Evolutionary conservation across 2,329 filamentous ascomycete species (phyloP).

Genomic region (Alternaria angustiovoidea): DNA sequence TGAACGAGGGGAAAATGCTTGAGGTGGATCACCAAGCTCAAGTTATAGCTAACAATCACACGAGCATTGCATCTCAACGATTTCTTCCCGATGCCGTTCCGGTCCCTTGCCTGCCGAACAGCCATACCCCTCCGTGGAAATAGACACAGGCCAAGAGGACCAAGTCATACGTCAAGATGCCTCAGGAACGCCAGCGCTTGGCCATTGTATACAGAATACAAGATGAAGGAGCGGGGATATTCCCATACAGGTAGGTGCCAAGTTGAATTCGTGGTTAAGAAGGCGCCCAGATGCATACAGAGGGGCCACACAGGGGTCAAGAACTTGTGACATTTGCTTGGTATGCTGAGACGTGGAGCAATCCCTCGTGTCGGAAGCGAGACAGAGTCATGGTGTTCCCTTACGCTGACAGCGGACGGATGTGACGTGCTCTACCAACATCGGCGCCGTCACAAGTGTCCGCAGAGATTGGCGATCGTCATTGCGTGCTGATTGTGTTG

Average conservation of each 20-base stretch:
- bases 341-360: slow-evolving; percentile 11
- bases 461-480: not conserved
- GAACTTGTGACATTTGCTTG: slow-evolving; percentile 35
- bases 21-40: slow-evolving; percentile 14
- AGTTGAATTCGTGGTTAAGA: slow-evolving; percentile 6
- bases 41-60: slow-evolving; percentile 19
- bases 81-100: not conserved
- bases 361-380: not conserved
- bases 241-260: slow-evolving; percentile 18
- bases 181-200: slow-evolving; percentile 20
- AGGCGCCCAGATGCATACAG: slow-evolving; percentile 20
- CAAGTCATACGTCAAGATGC: slow-evolving; percentile 38
- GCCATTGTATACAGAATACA: slow-evolving; percentile 15
- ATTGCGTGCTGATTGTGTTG: not conserved
- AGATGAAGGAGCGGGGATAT: slow-evolving; percentile 14
- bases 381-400: not conserved
- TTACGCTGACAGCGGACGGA: not conserved
- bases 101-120: not conserved
- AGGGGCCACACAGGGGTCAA: slow-evolving; percentile 24
- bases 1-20: not conserved
- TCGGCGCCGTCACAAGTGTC: not conserved
- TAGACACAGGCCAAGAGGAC: slow-evolving; percentile 33
- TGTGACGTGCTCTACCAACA: not conserved
- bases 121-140: slow-evolving; percentile 6
- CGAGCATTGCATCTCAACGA: not conserved